Evolutionary conservation across 225 moss, liverwort and hornwort species (phyloP), one percentile per base, ranked within the genome.

Genomic region (Bryoerythrophyllum caledonicum): DNA sequence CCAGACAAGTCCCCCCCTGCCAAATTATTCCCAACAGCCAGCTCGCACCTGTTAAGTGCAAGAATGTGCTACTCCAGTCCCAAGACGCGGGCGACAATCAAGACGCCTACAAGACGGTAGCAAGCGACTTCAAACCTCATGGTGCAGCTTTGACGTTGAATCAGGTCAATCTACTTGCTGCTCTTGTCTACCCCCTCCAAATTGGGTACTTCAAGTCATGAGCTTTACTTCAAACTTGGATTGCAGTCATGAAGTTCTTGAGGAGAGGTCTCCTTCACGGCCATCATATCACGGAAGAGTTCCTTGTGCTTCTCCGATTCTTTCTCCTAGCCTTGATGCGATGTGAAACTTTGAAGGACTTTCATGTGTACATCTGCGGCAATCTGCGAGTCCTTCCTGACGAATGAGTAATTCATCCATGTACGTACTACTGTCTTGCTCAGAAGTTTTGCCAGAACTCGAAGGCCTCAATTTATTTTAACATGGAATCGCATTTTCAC

Each of bases 1-100:
- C 81, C 72, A 0, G 79, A 71, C 15, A 84, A 82, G 51, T 67
- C 51, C 68, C n/a, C 48, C 46, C 5, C 63, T 6, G 6, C 14
- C 5, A 79, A 70, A 51, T 28, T 49, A 16, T 79, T 75, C 70
- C 11, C 23, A 4, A 58, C 23, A 7, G 59, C 60, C 1, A 68
- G 77, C 1, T 68, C 48, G 4, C 74, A 66, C 0, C 11, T 72
- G 44, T 59, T 62, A 69, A 73, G 58, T 46, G n/a, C 78, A 3
- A 82, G 37, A 58, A 17, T 70, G 8, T 41, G 72, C 40, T 20
- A 65, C n/a, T 82, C 71, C 0, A 82, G 26, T 63, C 77, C 75
- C 14, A 75, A 75, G 75, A 37, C 67, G 25, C 68, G 62, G 28
- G 57, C 38, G 51, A 81, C 79, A 34, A 63, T 56, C 59, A 32